Evolutionary conservation across 305 asterid genomes (phyloP), one percentile per base, ranked within the genome.

Genomic region (Fraxinus velutina): DNA sequence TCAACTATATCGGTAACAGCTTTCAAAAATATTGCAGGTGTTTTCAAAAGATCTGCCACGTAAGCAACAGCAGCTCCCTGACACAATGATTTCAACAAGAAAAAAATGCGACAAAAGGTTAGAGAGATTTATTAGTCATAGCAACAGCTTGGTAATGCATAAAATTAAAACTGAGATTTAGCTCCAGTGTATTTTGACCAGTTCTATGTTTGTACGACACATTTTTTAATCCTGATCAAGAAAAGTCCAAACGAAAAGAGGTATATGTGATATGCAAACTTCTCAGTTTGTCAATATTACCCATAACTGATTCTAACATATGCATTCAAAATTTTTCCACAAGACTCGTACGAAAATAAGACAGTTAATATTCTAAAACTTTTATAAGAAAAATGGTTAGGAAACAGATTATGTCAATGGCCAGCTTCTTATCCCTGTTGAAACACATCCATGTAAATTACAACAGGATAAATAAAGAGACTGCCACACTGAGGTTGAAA

Each of bases 21-120:
- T 89, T 96, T 96, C 78, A 94, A 29, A 81, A 91, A 91, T 83
- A 94, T 91, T 36, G 86, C 90, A 5, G 99, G 98, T 39, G 92
- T 95, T 82, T 89, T 88, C 81, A 96, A 80, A 76, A 94, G 93
- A 90, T 92, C 97, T n/a, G 98, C 93, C 77, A 94, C 99, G 82
- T 94, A 94, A 80, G 96, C 98, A 73, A 96, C 71, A 24, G 98
- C 98, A 71, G 98, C 99, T 80, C 98, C 99, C 99, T 96, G 89
- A 60, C 80, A 84, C 75, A 76, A 62, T 12, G 77, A 75, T 73
- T 68, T 47, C 52, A 76, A 60, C 17, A 83, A 64, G 52, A 64
- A 55, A 64, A 64, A 29, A 24, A 15, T 66, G 36, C 7, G 8
- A 66, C 1, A 2, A 62, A n/a, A 76, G 77, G 82, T 79, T 7